Base-by-base conservation (phyloP, 768 basidiomycete genomes). In the Lanmaoa pseudosensibilis region DNA sequence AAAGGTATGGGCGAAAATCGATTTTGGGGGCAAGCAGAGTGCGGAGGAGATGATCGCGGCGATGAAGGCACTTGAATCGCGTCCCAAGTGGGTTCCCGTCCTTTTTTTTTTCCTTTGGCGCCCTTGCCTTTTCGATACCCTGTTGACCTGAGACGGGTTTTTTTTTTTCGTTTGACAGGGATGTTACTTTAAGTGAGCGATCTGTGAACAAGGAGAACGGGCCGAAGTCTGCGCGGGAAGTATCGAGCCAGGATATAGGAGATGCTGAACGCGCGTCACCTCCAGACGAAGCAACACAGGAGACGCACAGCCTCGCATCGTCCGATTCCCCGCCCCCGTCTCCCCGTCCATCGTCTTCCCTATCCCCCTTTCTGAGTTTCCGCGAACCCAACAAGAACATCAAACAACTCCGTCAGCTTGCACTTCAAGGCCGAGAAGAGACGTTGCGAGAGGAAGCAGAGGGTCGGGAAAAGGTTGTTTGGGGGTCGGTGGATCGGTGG, bases 381-480 rank as follows among this genome's bases (percentile, higher is more conserved):
- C 58, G 66, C 25, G 50, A 61, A 10, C 69, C 80, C 0, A 69
- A 69, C 30, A 47, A 43, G 13, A 56, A 38, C 9, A 75, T 86
- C 47, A 62, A 71, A 57, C 48, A 51, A 23, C 73, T 85, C 38
- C 77, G 87, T 11, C 63, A 63, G 52, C 60, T 87, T 27, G 79
- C 86, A 8, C 67, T 75, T 32, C 65, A 72, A 18, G 86, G 85
- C 0, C 72, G 75, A 25, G 59, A 69, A 45, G 73, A 81, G 44
- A 76, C 76, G 4, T 64, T 75, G 48, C 62, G 69, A n/a, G 55
- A 76, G 51, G 67, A 67, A 36, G 74, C 79, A 32, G 72, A 66
- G 44, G 82, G 80, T 0, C 75, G 70, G 63, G 77, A 75, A 30
- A 83, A 80, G 66, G 69, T 82, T 57, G 78, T 82, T 21, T 75